Percentiles rank a stretch among this genome's conserved stretches.
Conservation (phyloP, 176 grass and related monocot species). For the Musa beccarii region DNA sequence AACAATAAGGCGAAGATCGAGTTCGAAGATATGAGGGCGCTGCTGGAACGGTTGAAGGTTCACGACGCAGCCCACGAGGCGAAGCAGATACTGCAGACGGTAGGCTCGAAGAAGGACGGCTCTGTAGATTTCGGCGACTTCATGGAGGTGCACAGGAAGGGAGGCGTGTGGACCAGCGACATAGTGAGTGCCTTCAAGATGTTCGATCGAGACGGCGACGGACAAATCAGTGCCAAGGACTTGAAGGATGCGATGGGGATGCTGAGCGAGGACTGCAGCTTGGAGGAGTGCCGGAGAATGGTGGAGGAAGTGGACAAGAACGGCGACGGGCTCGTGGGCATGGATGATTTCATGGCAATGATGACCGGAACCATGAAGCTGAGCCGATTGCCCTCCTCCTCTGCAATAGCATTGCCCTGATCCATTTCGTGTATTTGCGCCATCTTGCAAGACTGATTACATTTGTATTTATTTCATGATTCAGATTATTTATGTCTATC, state of each 20-base stretch:
- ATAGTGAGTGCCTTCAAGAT: slow-evolving; percentile 54
- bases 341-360: slow-evolving; percentile 82
- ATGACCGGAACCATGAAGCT: slow-evolving; percentile 38
- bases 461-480: too few relatives aligned
- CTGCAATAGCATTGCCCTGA: too few relatives aligned
- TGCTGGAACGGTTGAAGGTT: slow-evolving; percentile 28
- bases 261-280: slow-evolving; percentile 30
- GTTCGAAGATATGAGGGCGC: slow-evolving; percentile 15
- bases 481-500: too few relatives aligned
- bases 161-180: slow-evolving; percentile 43
- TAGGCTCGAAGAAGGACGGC: slow-evolving; percentile 42
- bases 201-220: slow-evolving; percentile 48
- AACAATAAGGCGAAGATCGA: slow-evolving; percentile 22
- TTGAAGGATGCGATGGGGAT: slow-evolving; percentile 31
- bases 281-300: slow-evolving; percentile 53
- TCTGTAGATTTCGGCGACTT: slow-evolving; percentile 58
- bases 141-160: slow-evolving; percentile 47
- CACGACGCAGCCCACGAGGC: slow-evolving; percentile 6
- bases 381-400: too few relatives aligned
- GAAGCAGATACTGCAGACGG: slow-evolving; percentile 28
- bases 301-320: slow-evolving; percentile 44
- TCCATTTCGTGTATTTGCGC: too few relatives aligned
- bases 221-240: slow-evolving; percentile 54
- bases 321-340: slow-evolving; percentile 42
- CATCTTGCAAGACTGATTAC: too few relatives aligned